A percentile compares a stretch with the other conserved stretches of the same genome.
Evolutionary conservation across 306 rosid species (phyloP).

Genomic region (Castanopsis chinensis): DNA sequence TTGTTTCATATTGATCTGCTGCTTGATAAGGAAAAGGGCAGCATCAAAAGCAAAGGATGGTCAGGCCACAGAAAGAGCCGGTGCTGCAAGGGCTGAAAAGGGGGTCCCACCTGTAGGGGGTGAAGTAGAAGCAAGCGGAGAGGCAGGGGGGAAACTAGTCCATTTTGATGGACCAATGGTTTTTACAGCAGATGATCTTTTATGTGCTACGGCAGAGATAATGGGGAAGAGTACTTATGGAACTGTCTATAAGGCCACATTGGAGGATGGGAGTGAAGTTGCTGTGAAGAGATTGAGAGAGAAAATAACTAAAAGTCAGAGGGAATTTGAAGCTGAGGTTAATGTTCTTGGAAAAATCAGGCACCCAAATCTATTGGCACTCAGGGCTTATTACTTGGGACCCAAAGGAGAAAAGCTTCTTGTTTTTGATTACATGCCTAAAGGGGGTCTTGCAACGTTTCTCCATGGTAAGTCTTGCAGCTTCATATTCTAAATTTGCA

Average conservation of each 20-base stretch:
- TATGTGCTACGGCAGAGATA: conserved; percentile 95
- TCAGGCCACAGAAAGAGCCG: conserved; percentile 30
- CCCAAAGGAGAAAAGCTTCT: conserved; percentile 94
- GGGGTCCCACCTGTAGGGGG: conserved; percentile 46
- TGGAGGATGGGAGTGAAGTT: conserved; percentile 89
- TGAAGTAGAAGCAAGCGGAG: conserved; percentile 62
- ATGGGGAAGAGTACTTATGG: conserved; percentile 96
- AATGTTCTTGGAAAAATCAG: conserved; percentile 65
- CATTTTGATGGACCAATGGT: conserved; percentile 79
- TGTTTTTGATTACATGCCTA: conserved; percentile 79
- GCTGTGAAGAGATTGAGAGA: conserved; percentile 96
- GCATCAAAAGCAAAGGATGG: conserved; percentile 46
- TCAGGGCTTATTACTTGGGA: conserved; percentile 80
- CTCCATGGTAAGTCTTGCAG: conserved; percentile 63
- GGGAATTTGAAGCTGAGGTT: conserved; percentile 83
- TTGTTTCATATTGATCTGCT: conserved; percentile 60
- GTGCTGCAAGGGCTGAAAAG: conserved; percentile 49
- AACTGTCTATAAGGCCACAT: conserved; percentile 91
- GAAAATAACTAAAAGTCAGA: conserved; percentile 74
- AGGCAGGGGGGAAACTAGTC: conserved; percentile 77
- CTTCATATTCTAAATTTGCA: background rate
- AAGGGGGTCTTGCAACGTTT: conserved; percentile 73
- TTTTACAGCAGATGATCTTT: conserved; percentile 85
- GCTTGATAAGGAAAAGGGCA: conserved; percentile 56
- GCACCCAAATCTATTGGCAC: conserved; percentile 76